A percentile compares a stretch with the other conserved stretches of the same genome.
Conservation (phyloP, 2,329 filamentous ascomycete genomes). For the Verticillium dahliae region DNA sequence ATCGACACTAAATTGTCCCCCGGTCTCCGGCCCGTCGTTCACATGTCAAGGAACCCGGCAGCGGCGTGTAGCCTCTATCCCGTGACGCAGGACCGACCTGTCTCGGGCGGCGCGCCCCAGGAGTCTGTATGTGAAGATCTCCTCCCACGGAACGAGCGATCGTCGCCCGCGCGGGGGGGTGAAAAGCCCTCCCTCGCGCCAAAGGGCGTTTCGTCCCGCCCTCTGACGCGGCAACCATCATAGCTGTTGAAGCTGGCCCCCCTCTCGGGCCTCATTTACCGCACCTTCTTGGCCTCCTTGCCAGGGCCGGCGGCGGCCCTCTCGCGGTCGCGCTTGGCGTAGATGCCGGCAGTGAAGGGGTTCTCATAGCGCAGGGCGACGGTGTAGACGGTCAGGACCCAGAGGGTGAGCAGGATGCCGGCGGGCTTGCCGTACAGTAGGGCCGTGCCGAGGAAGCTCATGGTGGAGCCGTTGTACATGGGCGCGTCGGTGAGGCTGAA, state of each 20-base stretch:
- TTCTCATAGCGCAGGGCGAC: slow-evolving; percentile 84
- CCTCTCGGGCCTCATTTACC: slow-evolving; percentile 23
- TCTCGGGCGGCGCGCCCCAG: neutral
- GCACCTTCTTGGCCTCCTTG: slow-evolving; percentile 44
- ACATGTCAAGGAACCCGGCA: neutral
- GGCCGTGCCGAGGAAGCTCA: slow-evolving; percentile 86
- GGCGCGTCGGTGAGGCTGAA: slow-evolving; percentile 88
- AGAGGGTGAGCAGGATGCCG: slow-evolving; percentile 66
- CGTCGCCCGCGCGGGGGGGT: no score
- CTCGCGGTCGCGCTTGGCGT: slow-evolving; percentile 71
- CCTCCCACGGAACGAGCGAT: no score
- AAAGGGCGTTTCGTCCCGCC: neutral
- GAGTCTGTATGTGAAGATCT: neutral
- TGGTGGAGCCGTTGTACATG: slow-evolving; percentile 93
- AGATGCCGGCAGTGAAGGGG: slow-evolving; percentile 90
- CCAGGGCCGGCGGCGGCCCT: slow-evolving; percentile 32
- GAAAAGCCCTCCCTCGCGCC: neutral
- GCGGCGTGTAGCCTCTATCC: neutral
- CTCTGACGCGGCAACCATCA: neutral
- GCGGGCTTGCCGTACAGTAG: slow-evolving; percentile 83
- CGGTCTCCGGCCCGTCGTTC: neutral
- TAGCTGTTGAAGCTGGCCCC: slow-evolving; percentile 12
- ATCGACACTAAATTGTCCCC: neutral
- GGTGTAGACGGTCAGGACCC: slow-evolving; percentile 73
- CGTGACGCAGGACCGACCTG: neutral